phyloP scores from a whole-genome alignment of 2,329 filamentous ascomycete species.

The Stagonosporopsis vannaccii region DNA sequence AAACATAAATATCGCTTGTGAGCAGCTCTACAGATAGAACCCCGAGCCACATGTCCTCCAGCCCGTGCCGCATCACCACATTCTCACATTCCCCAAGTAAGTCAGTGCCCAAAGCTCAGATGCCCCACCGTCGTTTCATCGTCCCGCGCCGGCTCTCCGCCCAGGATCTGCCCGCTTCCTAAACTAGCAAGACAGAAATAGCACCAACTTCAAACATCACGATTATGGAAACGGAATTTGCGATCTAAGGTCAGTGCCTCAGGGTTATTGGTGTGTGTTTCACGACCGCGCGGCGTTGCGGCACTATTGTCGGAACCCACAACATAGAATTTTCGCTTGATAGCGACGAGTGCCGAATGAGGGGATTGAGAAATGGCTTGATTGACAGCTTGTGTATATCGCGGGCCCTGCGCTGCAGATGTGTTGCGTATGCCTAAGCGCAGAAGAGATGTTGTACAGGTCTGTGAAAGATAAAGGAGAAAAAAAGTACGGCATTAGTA shows the following conservation, averaged over 20 bases:
- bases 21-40: no score
- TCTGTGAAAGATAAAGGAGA: neutral
- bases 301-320: constrained; percentile 11
- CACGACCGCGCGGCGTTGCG: neutral
- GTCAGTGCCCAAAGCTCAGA: neutral
- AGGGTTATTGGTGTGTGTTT: constrained; percentile 4
- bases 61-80: no score
- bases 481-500: neutral
- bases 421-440: neutral
- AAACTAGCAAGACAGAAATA: constrained; percentile 4
- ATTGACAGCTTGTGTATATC: neutral
- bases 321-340: neutral
- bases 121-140: constrained; percentile 10
- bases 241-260: constrained; percentile 1
- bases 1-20: no score
- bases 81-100: no score
- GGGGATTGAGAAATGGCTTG: neutral
- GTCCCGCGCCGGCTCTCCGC: constrained; percentile 16
- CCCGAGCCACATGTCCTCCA: no score
- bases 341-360: no score
- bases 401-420: neutral
- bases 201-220: constrained; percentile 8
- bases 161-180: neutral
- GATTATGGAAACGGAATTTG: neutral
- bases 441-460: neutral